phyloP scores from a whole-genome alignment of 2,329 filamentous ascomycete species.

The Aphanocladium album region DNA sequence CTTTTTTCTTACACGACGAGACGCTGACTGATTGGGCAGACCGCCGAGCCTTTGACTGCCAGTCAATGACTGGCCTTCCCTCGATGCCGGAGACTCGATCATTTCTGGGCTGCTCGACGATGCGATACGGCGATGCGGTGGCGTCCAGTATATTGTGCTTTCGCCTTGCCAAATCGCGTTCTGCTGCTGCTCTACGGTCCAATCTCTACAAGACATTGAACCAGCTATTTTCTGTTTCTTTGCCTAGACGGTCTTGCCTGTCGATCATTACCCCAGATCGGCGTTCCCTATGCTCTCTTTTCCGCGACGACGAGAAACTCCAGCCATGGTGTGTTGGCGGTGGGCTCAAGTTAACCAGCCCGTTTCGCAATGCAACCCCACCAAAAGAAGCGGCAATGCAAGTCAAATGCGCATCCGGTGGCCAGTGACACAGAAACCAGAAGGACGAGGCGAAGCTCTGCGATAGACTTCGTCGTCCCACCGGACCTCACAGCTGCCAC shows the following conservation, averaged over 20 bases:
- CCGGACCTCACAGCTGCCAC: neutral
- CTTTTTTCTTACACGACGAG: neutral
- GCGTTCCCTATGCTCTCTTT: neutral
- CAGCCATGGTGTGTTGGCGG: neutral
- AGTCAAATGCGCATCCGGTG: neutral
- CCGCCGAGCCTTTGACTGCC: neutral
- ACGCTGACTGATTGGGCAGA: neutral
- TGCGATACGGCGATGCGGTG: neutral
- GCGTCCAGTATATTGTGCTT: neutral
- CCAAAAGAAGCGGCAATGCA: neutral
- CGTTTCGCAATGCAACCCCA: neutral
- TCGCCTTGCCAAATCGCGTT: neutral
- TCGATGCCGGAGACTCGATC: neutral
- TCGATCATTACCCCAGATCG: neutral
- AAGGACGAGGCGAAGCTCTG: neutral
- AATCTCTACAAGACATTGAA: too few relatives aligned
- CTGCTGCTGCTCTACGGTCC: too few relatives aligned
- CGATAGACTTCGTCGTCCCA: neutral
- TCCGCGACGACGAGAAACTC: too few relatives aligned
- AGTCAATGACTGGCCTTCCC: neutral
- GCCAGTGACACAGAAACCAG: neutral
- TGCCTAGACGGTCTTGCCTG: too few relatives aligned
- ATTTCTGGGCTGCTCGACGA: neutral
- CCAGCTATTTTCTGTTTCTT: neutral
- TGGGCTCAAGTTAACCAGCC: neutral